These are phyloP conservation scores for Albifimbria verrucaria DNA, from an alignment of 2,329 filamentous ascomycete species.

Conservation along the genomic window DNA sequence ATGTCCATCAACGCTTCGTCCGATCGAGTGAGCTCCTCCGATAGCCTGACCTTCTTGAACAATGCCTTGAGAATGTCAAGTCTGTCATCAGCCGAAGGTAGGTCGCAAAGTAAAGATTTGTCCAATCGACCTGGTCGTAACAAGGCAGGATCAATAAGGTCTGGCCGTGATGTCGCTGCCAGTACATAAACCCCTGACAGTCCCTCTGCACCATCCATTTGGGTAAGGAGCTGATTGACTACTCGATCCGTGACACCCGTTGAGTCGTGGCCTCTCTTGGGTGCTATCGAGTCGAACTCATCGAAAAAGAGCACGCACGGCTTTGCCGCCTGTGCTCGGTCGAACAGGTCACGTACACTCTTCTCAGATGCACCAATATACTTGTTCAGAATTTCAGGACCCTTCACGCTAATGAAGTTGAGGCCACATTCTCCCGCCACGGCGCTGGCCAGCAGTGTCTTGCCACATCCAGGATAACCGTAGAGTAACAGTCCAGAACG, in stretches of 20 bases:
- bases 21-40: constrained; percentile 57
- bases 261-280: constrained; percentile 93
- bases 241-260: constrained; percentile 98
- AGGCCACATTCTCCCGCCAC: constrained; percentile 97
- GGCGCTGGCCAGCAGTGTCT: constrained; percentile 90
- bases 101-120: constrained; percentile 88
- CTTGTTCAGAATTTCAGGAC: constrained; percentile 97
- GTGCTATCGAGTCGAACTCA: constrained; percentile 96
- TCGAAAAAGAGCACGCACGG: constrained; percentile 98
- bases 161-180: constrained; percentile 88
- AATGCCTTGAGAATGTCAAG: constrained; percentile 85
- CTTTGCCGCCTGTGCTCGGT: constrained; percentile 82
- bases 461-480: constrained; percentile 93
- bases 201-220: constrained; percentile 98
- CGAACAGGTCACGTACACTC: constrained; percentile 90
- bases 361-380: constrained; percentile 98
- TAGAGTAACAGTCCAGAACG: constrained; percentile 91
- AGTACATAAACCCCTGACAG: constrained; percentile 93
- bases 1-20: constrained; percentile 65
- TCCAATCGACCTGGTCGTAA: constrained; percentile 89
- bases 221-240: constrained; percentile 95
- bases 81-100: constrained; percentile 76
- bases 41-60: constrained; percentile 75
- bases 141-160: constrained; percentile 91
- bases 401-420: constrained; percentile 98